Base-by-base conservation (phyloP, 2,329 filamentous ascomycete species). In the Aspergillus persii region DNA sequence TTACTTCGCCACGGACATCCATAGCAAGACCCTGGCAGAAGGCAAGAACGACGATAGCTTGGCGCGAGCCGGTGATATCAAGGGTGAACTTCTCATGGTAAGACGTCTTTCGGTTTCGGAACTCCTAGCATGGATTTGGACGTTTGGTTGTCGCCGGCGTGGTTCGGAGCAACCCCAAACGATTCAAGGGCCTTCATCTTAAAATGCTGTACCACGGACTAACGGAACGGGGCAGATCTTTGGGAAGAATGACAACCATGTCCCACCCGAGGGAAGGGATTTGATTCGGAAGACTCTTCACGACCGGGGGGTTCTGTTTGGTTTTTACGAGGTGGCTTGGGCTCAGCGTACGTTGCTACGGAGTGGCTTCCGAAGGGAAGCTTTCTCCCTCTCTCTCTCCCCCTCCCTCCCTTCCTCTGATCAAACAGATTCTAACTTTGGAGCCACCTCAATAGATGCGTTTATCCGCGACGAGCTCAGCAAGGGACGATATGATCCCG, bases 1-100 rank as follows among this genome's bases (percentile, higher is more conserved):
- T 74, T 98, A 92, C 80, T 97, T 97, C 76, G 92, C 91, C 8
- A 97, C 93, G 6, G 94, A 97, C 77, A 87, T 97, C 54, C 94
- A 97, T 79, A 86, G 82, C 63, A 84, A 85, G 58, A 91, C 88
- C 8, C 84, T 98, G 1, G 94, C 92, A 27, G 83, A 85, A 60
- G 79, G 85, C 65, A 85, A 85, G 72, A 80, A 80, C 26, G 88
- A 90, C 70, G 84, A 90, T 68, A 84, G 81, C 63, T 72, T 91
- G 50, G 75, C 79, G 15, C 74, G 87, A 50, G 83, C 91, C 15
- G 73, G 76, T 6, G 86, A 89, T 65, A 89, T 96, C 74, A 86
- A 86, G 71, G 90, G 86, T 15, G 93, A 97, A 75, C 78, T 95
- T 15, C 83, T 91, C 60, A 89, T 96, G 86, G 81, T 83, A 63